Percentiles rank a stretch among this genome's conserved stretches.
phyloP scores from a whole-genome alignment of 2,329 filamentous ascomycete genomes.

The Aureobasidium sp. region DNA sequence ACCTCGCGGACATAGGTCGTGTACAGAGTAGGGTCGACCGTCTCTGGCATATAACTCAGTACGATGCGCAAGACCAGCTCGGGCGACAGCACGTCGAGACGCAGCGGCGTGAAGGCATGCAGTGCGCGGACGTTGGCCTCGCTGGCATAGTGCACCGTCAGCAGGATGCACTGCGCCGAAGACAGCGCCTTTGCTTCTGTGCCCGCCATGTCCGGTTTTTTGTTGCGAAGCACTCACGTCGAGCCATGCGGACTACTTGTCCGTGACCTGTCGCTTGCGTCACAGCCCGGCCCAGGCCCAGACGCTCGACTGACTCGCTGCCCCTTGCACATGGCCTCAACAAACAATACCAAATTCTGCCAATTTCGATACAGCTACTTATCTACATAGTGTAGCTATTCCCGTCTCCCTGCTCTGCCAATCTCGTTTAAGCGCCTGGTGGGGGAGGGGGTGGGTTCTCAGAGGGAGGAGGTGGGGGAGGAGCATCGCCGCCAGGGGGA shows the following conservation, averaged over 20 bases:
- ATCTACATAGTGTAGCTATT: background rate
- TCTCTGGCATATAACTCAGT: constrained; percentile 71
- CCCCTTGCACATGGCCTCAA: background rate
- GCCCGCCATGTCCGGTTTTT: background rate
- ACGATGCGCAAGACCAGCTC: constrained; percentile 65
- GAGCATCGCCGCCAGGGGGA: constrained; percentile 47
- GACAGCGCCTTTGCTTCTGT: constrained; percentile 41
- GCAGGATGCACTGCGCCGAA: constrained; percentile 61
- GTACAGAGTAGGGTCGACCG: constrained; percentile 56
- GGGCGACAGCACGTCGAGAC: constrained; percentile 53
- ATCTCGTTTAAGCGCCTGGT: background rate
- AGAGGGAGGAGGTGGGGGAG: constrained; percentile 52
- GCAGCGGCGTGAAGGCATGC: constrained; percentile 50
- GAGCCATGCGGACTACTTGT: background rate
- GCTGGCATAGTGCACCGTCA: constrained; percentile 64
- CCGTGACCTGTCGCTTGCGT: background rate
- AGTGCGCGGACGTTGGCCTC: constrained; percentile 59
- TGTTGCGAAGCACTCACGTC: background rate
- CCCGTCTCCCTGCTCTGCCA: too few relatives aligned
- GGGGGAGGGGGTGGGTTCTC: constrained; percentile 59
- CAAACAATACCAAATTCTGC: background rate
- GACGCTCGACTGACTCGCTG: background rate
- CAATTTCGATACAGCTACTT: background rate
- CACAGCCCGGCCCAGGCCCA: background rate
- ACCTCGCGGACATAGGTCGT: constrained; percentile 55